Percentiles rank a stretch among this genome's conserved stretches.
Evolutionary conservation across 2,329 filamentous ascomycete genomes (phyloP).

Genomic region (Fusarium nematophilum): DNA sequence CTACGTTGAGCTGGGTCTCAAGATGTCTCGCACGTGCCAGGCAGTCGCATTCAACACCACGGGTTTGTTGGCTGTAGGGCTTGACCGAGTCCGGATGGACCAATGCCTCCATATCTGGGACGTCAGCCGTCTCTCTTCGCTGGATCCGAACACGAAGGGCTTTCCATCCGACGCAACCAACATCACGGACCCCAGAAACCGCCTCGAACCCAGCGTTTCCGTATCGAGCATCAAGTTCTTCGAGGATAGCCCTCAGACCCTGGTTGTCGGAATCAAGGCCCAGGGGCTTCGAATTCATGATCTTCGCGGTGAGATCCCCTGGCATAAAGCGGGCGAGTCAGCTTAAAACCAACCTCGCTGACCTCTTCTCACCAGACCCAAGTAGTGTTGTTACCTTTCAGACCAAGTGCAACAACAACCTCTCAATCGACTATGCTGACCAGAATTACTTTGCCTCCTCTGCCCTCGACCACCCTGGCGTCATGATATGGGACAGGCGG

Average conservation of each 20-base stretch:
- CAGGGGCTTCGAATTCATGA: slow-evolving; percentile 82
- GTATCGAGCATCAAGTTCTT: slow-evolving; percentile 88
- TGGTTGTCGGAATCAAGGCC: slow-evolving; percentile 81
- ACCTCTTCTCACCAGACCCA: slow-evolving; percentile 51
- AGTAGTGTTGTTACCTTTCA: slow-evolving; percentile 68
- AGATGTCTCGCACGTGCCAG: slow-evolving; percentile 81
- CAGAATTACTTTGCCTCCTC: slow-evolving; percentile 88
- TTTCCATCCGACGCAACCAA: slow-evolving; percentile 62
- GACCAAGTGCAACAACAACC: slow-evolving; percentile 75
- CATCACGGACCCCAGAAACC: slow-evolving; percentile 67
- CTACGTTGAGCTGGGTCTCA: slow-evolving; percentile 74
- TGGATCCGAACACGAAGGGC: slow-evolving; percentile 60
- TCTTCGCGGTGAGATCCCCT: slow-evolving; percentile 69
- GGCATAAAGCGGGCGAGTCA: neutral
- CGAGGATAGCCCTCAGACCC: slow-evolving; percentile 77
- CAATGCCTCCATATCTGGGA: slow-evolving; percentile 87
- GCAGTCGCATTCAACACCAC: slow-evolving; percentile 82
- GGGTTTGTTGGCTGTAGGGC: slow-evolving; percentile 79
- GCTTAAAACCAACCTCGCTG: neutral
- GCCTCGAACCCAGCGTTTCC: slow-evolving; percentile 75
- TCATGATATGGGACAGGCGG: slow-evolving; percentile 83
- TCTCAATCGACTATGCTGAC: slow-evolving; percentile 83
- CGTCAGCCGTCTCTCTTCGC: slow-evolving; percentile 69
- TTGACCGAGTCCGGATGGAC: slow-evolving; percentile 85
- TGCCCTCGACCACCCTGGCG: slow-evolving; percentile 76